Conservation (phyloP, 148 eudicot genomes). For the Rhododendron henanense region DNA sequence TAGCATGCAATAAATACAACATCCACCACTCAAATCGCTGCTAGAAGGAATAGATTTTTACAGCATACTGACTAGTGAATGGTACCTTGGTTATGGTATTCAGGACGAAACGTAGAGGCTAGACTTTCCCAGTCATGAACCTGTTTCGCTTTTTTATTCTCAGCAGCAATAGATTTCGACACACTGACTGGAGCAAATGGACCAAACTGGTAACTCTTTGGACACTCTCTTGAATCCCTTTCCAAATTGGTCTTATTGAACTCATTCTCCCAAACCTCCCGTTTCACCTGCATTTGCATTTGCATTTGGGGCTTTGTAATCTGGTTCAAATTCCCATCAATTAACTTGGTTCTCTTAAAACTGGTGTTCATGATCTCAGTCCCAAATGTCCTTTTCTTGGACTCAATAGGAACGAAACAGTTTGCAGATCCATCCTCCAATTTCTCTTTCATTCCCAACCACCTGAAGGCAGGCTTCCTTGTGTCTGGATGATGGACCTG, state of each 20-base stretch:
- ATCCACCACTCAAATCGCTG: background rate
- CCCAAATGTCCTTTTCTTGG: conserved; percentile 77
- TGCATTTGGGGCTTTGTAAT: conserved; percentile 17
- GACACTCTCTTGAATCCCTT: conserved; percentile 21
- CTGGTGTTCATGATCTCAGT: conserved; percentile 63
- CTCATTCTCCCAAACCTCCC: conserved; percentile 32
- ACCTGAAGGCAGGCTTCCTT: conserved; percentile 87
- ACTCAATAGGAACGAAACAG: conserved; percentile 30
- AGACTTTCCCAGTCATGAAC: conserved; percentile 61
- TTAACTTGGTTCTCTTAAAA: conserved; percentile 47
- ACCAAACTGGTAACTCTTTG: conserved; percentile 54
- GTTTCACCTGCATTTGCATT: conserved; percentile 18
- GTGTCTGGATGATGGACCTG: conserved; percentile 84
- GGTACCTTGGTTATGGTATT: conserved; percentile 88
- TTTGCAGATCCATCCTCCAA: conserved; percentile 24
- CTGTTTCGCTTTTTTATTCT: conserved; percentile 27
- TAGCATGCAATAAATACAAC: background rate
- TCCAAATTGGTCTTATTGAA: conserved; percentile 17
- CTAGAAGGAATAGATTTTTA: background rate
- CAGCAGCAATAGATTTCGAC: conserved; percentile 31
- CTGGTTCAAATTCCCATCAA: conserved; percentile 27
- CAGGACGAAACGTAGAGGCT: conserved; percentile 60
- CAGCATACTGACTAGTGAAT: conserved; percentile 2
- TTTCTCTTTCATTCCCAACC: conserved; percentile 59
- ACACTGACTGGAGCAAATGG: conserved; percentile 76